Base-by-base conservation (phyloP, 2,329 filamentous ascomycete genomes). In the Penicillium digitatum region DNA sequence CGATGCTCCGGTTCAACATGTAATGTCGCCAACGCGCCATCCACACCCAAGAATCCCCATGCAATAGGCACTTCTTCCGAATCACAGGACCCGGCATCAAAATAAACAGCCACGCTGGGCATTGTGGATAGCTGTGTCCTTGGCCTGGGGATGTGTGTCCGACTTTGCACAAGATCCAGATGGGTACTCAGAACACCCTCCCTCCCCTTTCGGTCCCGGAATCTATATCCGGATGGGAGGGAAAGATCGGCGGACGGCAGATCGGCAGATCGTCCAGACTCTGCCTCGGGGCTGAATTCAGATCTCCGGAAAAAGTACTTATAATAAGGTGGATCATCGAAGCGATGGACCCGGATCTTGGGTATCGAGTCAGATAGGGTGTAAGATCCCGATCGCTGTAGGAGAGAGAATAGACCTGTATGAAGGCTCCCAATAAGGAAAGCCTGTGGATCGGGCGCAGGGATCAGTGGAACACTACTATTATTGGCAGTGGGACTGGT, bases 1-100 rank as follows among this genome's bases (percentile, higher is more conserved):
- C 75, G 72, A 66, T 76, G 69, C 48, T 69, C 72, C n/a, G 68
- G 68, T 51, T 77, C 74, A 32, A 75, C 74, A 61, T 76, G 72
- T 39, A 77, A 52, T 27, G 70, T 72, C 11, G 70, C 66, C 14
- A 77, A 46, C 11, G 68, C 67, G 3, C 69, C 73, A 55, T 77
- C 75, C 20, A 68, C 56, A 4, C 69, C 67, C 5, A 77, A 56
- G 40, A 77, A 76, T 0, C 64, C 71, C 75, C 75, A 77, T 3
- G 68, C 74, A 50, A 77, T 62, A 12, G 74, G 73, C 51, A 61
- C 62, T 37, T 67, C 65, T 18, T 63, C 57, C 3, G 31, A 32
- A 11, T 48, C 22, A 11, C n/a, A 29, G 26, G 18, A 12, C 11
- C 14, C n/a, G 7, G n/a, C 44, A 16, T 64, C 61, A 26, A 29